Evolutionary conservation across 1,284 basidiomycete genomes (phyloP).

Genomic region (Testicularia cyperi): DNA sequence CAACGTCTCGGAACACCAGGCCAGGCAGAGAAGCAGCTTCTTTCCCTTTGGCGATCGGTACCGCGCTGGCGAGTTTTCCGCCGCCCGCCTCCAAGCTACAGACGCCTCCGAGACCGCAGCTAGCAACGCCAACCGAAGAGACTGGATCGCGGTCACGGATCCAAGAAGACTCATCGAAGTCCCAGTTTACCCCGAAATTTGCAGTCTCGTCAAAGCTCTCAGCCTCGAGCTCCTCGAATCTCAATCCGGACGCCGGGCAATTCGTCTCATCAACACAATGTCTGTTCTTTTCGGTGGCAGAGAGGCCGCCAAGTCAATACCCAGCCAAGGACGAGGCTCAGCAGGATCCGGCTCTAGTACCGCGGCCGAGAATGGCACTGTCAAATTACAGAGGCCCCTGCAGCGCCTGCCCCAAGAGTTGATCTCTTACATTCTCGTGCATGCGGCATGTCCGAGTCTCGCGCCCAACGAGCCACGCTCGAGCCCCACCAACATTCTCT

Average conservation of each 20-base stretch:
- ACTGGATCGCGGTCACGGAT: constrained; percentile 39
- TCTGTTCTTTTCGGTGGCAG: neutral
- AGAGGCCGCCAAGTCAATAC: neutral
- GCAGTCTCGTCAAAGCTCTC: constrained; percentile 16
- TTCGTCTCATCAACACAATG: neutral
- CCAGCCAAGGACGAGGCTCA: neutral
- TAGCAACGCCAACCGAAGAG: too few species aligned
- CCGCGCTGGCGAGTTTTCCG: too few species aligned
- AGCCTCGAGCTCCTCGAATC: constrained; percentile 20
- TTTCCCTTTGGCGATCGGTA: too few species aligned
- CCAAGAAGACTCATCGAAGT: constrained; percentile 24
- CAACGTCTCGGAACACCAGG: constrained; percentile 2
- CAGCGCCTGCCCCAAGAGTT: constrained; percentile 31
- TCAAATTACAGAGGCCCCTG: constrained; percentile 2
- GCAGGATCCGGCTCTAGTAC: neutral
- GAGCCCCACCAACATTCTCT: constrained; percentile 28
- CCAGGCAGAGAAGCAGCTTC: too few species aligned
- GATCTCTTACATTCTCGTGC: constrained; percentile 26
- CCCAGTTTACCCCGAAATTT: constrained; percentile 19
- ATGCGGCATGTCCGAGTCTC: constrained; percentile 32
- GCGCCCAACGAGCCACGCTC: constrained; percentile 22
- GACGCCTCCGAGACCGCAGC: too few species aligned
- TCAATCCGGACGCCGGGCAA: neutral
- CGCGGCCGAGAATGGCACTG: neutral
- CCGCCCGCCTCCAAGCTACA: too few species aligned